Evolutionary conservation across 2,329 filamentous ascomycete genomes (phyloP), one percentile per base, ranked within the genome.

Genomic region (Trichophyton equinum): DNA sequence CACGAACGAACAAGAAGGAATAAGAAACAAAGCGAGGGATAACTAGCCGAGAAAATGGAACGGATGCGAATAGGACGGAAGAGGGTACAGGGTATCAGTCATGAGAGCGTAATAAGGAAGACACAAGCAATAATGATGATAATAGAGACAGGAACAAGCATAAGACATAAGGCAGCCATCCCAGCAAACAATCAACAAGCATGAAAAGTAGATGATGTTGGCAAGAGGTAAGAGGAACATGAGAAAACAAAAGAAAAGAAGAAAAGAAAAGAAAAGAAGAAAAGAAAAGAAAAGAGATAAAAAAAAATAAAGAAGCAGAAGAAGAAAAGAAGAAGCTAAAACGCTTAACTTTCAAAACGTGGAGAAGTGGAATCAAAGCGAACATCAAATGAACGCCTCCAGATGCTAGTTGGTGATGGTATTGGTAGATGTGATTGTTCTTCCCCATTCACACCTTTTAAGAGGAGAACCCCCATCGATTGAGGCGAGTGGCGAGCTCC

Each of bases 391-490:
- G 44, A 47, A 47, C 4, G 6, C 8, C 44, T 3, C 7, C 9
- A 11, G 15, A 47, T 20, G 20, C 27, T 8, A 30, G 27, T 30
- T 20, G 20, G 44, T 20, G 44, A 47, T 25, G 1, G 33, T 38
- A 38, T 38, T 38, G 33, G 33, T 38, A 38, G 33, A 38, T 38
- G 33, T 2, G 33, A 4, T 13, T 30, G 27, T 30, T 30, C 2
- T 30, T 38, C 11, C 44, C 22, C 20, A 20, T 47, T 30, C 27
- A 30, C 27, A 30, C 27, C 27, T 7, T 47, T 47, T 9, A 47
- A 33, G 49, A 33, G 22, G 49, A 76, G 49, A 76, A 68, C 60
- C 69, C 72, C 74, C 74, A 76, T 42, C 66, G 63, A 25, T 70
- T 65, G 25, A 72, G 69, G 22, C 69, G 64, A 15, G 69, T 65